Base-by-base conservation (phyloP, 108 stramenopile genomes). In the Craspedostauros australis region DNA sequence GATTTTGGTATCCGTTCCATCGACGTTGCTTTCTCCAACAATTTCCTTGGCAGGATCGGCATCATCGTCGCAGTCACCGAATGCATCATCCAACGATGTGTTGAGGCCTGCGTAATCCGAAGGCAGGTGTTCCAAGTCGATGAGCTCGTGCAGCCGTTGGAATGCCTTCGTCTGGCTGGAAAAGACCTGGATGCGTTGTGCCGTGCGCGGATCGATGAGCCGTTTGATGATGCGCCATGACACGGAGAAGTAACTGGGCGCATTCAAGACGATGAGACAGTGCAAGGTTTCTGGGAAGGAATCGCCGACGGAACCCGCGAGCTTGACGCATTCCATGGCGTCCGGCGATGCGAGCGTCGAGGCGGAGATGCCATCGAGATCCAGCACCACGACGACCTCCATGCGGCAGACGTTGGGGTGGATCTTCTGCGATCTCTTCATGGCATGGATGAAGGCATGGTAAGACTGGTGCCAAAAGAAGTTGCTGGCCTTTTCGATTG, bases 221-320 rank as follows among this genome's bases (percentile, higher is more conserved):
- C 29, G 21, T 12, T 30, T 50, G 5, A 54, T 26, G 19, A 62
- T 2, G 14, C 20, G 19, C 61, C 61, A 62, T 3, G 61, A 30
- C 41, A 62, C 4, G 11, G 38, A 11, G 43, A 62, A 62, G 38
- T 31, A 54, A n/a, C 39, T 26, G 6, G 61, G 61, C 19, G 61
- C 61, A 23, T 62, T 62, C 3, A 62, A 1, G 3, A 60, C 39
- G 30, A 60, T 23, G 20, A 50, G 12, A 3, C 26, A 30, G 3
- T 45, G n/a, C 42, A 60, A 34, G 14, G 34, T 60, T 20, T 60
- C 48, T 7, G 59, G 48, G 23, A 60, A 38, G 4, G 20, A 39
- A 4, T 9, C 9, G 34, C 34, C 34, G 12, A 11, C 12, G 12
- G 9, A 11, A 36, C 9, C 11, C 12, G 34, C 9, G 34, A 36